Conservation (phyloP, 345 rosid genomes). For the Syzygium oleosum region DNA sequence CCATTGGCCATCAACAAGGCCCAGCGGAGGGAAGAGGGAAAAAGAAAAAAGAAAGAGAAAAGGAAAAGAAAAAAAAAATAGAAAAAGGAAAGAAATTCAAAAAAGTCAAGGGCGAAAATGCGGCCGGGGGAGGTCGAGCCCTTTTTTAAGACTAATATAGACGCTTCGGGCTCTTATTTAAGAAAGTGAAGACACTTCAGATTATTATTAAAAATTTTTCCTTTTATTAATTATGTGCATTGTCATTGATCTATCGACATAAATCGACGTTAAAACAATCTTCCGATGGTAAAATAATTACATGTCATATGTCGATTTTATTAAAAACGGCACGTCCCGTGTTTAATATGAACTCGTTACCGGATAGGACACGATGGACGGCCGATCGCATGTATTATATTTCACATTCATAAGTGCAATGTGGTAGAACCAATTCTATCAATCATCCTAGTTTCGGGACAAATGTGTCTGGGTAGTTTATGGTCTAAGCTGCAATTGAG, state of each 20-base stretch:
- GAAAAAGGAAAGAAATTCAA: too few relatives aligned
- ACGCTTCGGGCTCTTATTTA: too few relatives aligned
- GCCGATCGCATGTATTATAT: accelerated
- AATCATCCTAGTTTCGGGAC: neutral
- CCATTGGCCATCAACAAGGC: too few relatives aligned
- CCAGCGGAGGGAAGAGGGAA: too few relatives aligned
- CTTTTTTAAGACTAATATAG: too few relatives aligned
- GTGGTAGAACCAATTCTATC: neutral
- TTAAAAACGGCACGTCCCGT: neutral
- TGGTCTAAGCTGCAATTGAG: neutral
- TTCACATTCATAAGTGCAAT: neutral
- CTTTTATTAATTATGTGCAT: neutral
- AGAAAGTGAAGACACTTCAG: too few relatives aligned
- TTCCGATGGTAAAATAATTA: too few relatives aligned
- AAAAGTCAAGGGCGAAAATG: too few relatives aligned
- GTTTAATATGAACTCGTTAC: neutral
- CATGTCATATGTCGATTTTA: neutral
- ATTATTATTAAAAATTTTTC: too few relatives aligned
- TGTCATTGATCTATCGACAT: neutral
- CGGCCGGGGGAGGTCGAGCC: too few relatives aligned
- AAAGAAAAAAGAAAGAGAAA: too few relatives aligned
- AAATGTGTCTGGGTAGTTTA: neutral
- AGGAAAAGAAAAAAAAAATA: too few relatives aligned
- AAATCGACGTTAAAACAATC: accelerated
- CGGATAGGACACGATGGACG: neutral